Evolutionary conservation across 2,329 filamentous ascomycete genomes (phyloP).

Genomic region (Geosmithia putterillii): DNA sequence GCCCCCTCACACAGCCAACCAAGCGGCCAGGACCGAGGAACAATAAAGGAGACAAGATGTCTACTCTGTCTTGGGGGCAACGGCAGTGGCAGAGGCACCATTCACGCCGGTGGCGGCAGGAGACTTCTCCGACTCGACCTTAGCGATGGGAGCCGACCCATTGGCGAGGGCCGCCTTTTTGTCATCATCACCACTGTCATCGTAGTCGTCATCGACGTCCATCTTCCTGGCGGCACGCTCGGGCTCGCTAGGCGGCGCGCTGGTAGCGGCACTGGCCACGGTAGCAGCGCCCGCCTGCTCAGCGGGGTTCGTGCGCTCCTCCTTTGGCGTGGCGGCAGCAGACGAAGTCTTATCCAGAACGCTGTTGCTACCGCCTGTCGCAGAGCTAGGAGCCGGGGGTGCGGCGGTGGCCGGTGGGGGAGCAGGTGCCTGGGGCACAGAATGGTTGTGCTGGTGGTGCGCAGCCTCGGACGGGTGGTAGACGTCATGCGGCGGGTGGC

Average conservation of each 20-base stretch:
- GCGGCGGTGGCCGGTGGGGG: background rate
- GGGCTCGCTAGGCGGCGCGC: constrained; percentile 48
- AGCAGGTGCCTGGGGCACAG: background rate
- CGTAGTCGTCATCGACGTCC: constrained; percentile 95
- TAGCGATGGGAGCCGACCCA: constrained; percentile 7
- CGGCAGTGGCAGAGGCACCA: constrained; percentile 21
- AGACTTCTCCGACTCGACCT: constrained; percentile 8
- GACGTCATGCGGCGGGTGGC: constrained; percentile 38
- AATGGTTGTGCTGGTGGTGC: constrained; percentile 55
- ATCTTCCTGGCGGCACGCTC: constrained; percentile 80
- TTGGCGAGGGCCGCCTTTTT: constrained; percentile 41
- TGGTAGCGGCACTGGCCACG: background rate
- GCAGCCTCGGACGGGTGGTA: constrained; percentile 91
- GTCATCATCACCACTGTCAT: constrained; percentile 85
- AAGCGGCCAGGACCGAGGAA: background rate
- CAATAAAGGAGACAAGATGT: background rate
- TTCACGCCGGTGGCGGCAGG: constrained; percentile 36
- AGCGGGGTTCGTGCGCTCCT: constrained; percentile 40
- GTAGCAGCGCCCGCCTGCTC: constrained; percentile 22
- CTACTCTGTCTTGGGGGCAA: constrained; percentile 33
- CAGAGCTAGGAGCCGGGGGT: constrained; percentile 14
- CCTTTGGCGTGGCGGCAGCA: constrained; percentile 28
- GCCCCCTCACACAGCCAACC: background rate
- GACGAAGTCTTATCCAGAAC: constrained; percentile 33
- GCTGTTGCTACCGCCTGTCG: constrained; percentile 39